Conservation (phyloP, 345 rosid species). For the Ricinus communis region DNA sequence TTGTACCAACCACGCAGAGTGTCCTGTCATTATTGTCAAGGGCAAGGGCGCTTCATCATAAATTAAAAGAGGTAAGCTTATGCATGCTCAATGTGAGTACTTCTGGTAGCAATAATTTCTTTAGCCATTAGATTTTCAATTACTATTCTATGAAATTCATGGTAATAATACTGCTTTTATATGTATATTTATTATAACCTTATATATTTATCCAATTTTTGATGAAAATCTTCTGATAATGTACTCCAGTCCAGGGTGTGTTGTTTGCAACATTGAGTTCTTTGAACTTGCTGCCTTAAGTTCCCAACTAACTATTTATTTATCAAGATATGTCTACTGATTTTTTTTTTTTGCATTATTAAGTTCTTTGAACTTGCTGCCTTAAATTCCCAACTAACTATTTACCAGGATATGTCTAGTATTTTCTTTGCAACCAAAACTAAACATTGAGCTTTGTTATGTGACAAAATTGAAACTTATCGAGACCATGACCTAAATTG, state of each 20-base stretch:
- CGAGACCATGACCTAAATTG: too few species aligned
- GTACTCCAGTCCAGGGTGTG: neutral
- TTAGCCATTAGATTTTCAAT: neutral
- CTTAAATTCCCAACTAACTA: too few species aligned
- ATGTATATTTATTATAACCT: neutral
- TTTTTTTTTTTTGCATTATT: neutral
- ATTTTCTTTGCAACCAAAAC: too few species aligned
- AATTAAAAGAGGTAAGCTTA: slow-evolving; percentile 31
- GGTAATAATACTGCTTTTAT: neutral
- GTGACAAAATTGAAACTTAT: too few species aligned
- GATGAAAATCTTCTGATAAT: neutral
- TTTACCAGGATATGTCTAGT: too few species aligned
- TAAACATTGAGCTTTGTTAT: too few species aligned
- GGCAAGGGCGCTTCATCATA: slow-evolving; percentile 46
- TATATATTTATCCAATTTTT: neutral
- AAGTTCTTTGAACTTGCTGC: too few species aligned
- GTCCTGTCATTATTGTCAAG: slow-evolving; percentile 76
- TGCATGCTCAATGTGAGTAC: neutral
- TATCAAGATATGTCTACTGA: too few species aligned
- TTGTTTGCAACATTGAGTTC: neutral
- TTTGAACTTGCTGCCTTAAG: too few species aligned
- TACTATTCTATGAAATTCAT: neutral
- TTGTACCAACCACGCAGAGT: slow-evolving; percentile 72
- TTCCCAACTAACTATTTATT: too few species aligned
- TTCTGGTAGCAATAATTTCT: neutral